Evolutionary conservation across 2,329 filamentous ascomycete species (phyloP), one percentile per base, ranked within the genome.

Genomic region (Botrytis elliptica): DNA sequence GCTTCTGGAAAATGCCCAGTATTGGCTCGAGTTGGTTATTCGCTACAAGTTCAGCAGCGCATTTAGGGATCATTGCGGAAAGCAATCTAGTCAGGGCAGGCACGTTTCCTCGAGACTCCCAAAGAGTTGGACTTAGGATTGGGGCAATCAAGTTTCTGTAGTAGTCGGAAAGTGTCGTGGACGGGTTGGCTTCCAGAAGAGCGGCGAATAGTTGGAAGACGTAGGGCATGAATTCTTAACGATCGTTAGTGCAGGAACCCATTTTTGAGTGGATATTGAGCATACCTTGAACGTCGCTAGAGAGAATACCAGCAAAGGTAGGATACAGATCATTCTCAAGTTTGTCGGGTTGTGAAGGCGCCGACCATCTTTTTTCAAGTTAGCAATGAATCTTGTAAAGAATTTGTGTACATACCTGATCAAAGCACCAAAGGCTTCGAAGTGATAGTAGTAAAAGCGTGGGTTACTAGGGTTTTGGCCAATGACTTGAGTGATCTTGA

Each of bases 381-480:
- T 57, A 64, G 25, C 33, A 36, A 9, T 12, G 22, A 59, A 42
- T 2, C 55, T 14, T 70, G 22, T 20, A 36, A 3, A 42, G 10
- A 60, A 25, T 6, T 29, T 20, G 38, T 42, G 29, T 20, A 73
- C 71, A 64, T 60, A 75, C 74, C 72, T 90, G 73, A 98, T 93
- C 66, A 99, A 87, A 25, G 96, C 95, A 49, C 96, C 96, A 64
- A 99, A 85, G 4, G 94, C 93, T 84, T 99, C 96, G 76, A 99
- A 99, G 82, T 97, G 94, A 83, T 95, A 99, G 85, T 99, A 99
- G 84, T 98, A 98, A 85, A 99, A 99, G 20, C 94, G 90, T 3
- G 96, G 96, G 83, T 99, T 99, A 85, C 95, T 98, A 0, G 96
- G 96, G 83, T 99, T 99, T 78, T 92, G 89, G 81, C 94, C 92